A percentile compares a stretch with the other conserved stretches of the same genome.
Conservation (phyloP, 2,329 filamentous ascomycete genomes). For the Colletotrichum chrysophilum region DNA sequence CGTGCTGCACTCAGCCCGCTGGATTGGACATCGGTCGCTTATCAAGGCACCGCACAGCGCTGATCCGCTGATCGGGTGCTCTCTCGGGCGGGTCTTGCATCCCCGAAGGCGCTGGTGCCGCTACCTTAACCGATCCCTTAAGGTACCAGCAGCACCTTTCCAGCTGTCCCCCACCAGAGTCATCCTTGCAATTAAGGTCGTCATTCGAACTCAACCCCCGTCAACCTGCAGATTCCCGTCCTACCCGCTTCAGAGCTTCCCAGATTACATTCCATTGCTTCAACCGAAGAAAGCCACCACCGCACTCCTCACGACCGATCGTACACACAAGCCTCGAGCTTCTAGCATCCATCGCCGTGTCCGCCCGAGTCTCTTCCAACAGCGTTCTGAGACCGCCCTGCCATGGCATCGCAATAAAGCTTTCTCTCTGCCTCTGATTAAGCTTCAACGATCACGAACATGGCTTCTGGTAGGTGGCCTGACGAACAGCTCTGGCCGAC, state of each 20-base stretch:
- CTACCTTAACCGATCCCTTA: not conserved
- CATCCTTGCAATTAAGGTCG: slow-evolving; percentile 20
- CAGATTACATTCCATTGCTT: not conserved
- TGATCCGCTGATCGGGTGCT: slow-evolving; percentile 3
- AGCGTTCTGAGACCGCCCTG: not conserved
- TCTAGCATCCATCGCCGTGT: not conserved
- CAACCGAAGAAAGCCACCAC: not conserved
- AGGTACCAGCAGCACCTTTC: not conserved
- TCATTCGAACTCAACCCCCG: slow-evolving; percentile 18
- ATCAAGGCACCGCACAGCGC: not conserved
- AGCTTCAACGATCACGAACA: slow-evolving; percentile 1
- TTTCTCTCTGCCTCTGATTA: not conserved
- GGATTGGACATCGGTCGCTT: not conserved
- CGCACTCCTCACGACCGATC: not conserved
- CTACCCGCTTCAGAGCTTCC: slow-evolving; percentile 13
- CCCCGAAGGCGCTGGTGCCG: slow-evolving; percentile 5
- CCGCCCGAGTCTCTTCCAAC: not conserved
- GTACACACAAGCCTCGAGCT: not conserved
- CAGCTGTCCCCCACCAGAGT: slow-evolving; percentile 2
- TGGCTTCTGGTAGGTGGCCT: slow-evolving; percentile 25
- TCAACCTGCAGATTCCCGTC: slow-evolving; percentile 16
- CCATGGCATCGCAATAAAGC: slow-evolving; percentile 16
- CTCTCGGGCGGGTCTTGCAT: not conserved
- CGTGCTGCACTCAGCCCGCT: not conserved
- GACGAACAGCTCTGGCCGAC: not conserved